Conservation (phyloP, 2,329 filamentous ascomycete genomes). For the Verticillium alfalfae region DNA sequence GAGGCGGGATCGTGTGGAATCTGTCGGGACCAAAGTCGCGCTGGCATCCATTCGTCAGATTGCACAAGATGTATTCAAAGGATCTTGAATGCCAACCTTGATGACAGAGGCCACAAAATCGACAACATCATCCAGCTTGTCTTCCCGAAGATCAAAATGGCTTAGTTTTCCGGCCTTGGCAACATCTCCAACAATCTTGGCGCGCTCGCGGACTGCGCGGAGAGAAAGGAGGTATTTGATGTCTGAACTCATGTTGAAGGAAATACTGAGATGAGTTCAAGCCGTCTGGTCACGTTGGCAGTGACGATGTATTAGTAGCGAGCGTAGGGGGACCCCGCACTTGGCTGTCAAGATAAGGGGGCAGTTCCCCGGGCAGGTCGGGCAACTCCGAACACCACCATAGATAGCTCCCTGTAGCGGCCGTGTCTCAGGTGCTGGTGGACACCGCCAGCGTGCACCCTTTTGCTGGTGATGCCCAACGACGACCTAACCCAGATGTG, state of each 20-base stretch:
- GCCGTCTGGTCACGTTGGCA: neutral
- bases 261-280: neutral
- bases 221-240: conserved; percentile 28
- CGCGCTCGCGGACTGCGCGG: conserved; percentile 27
- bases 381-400: neutral
- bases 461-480: neutral
- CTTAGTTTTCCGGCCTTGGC: conserved; percentile 30
- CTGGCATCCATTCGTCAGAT: conserved; percentile 17
- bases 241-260: conserved; percentile 6
- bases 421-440: neutral
- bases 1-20: conserved; percentile 43
- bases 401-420: neutral
- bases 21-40: conserved; percentile 44
- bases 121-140: conserved; percentile 29
- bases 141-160: conserved; percentile 34
- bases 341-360: neutral
- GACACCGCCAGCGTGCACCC: neutral
- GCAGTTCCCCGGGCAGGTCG: neutral
- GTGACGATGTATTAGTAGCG: neutral
- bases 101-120: conserved; percentile 38
- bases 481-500: neutral
- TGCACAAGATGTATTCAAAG: neutral
- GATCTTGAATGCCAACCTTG: conserved; percentile 21
- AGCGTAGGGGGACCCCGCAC: neutral
- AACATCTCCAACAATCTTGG: conserved; percentile 22